Conservation (phyloP, 805 yeast species). For the Ogataea zsoltii region DNA sequence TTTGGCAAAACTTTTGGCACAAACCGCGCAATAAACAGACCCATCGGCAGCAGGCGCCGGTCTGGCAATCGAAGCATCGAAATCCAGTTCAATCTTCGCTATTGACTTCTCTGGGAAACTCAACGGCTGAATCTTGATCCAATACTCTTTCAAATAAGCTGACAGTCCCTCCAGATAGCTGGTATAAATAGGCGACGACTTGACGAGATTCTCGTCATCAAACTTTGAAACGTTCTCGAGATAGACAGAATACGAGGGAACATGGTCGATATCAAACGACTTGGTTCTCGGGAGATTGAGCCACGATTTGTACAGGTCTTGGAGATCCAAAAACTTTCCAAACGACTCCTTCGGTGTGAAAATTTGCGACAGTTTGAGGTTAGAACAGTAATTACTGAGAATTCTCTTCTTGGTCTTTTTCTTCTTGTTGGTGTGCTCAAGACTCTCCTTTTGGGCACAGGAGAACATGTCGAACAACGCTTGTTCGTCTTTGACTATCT, state of each 20-base stretch:
- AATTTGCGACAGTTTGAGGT: slow-evolving; percentile 46
- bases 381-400: slow-evolving; percentile 51
- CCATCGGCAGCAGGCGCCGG: slow-evolving; percentile 24
- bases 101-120: slow-evolving; percentile 37
- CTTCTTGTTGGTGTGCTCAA: slow-evolving; percentile 13
- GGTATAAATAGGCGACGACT: slow-evolving; percentile 38
- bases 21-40: slow-evolving; percentile 55
- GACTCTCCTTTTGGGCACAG: slow-evolving; percentile 16
- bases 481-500: slow-evolving; percentile 13
- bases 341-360: slow-evolving; percentile 62
- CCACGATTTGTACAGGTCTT: slow-evolving; percentile 52
- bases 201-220: slow-evolving; percentile 27
- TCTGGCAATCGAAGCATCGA: slow-evolving; percentile 5
- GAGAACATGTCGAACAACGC: slow-evolving; percentile 36
- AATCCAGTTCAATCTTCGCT: slow-evolving; percentile 25
- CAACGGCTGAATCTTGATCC: slow-evolving; percentile 51
- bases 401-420: slow-evolving; percentile 36
- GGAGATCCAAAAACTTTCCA: slow-evolving; percentile 66
- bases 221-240: slow-evolving; percentile 10
- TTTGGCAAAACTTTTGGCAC: slow-evolving; percentile 65
- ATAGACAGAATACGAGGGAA: slow-evolving; percentile 25
- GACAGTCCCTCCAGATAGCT: slow-evolving; percentile 47
- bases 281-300: slow-evolving; percentile 41
- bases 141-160: slow-evolving; percentile 51
- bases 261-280: slow-evolving; percentile 1